These are phyloP conservation scores for Backusella macrospora DNA, from an alignment of 192 early-diverging fungal genomes.

Conservation along the genomic window DNA sequence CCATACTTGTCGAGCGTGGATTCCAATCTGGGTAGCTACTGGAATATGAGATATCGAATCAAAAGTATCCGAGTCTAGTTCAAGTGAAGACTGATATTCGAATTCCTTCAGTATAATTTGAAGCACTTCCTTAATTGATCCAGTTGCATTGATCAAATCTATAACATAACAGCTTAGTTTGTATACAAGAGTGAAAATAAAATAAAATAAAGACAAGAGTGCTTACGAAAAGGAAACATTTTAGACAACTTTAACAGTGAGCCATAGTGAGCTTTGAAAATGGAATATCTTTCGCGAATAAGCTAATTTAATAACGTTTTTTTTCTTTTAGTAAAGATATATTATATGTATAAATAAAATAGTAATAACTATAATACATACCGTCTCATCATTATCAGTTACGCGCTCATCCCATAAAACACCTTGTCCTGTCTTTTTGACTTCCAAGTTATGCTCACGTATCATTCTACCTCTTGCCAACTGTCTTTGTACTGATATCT, in stretches of 20 bases:
- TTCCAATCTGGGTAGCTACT: conserved; percentile 59
- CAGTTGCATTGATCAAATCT: conserved; percentile 63
- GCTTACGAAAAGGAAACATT: conserved; percentile 64
- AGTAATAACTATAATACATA: conserved; percentile 26
- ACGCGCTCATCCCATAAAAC: conserved; percentile 58
- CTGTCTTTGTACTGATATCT: conserved; percentile 57
- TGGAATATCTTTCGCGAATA: conserved; percentile 57
- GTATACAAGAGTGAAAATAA: neutral
- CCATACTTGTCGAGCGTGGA: conserved; percentile 50
- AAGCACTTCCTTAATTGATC: conserved; percentile 60
- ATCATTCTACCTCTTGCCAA: conserved; percentile 50
- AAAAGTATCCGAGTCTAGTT: conserved; percentile 48
- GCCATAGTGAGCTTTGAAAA: conserved; percentile 62
- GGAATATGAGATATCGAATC: conserved; percentile 62
- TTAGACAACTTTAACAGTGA: conserved; percentile 55
- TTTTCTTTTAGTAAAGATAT: neutral
- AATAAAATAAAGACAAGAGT: neutral
- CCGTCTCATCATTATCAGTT: conserved; percentile 57
- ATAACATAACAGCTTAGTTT: neutral
- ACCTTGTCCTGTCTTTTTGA: conserved; percentile 53
- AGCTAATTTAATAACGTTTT: conserved; percentile 28
- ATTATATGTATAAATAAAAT: neutral
- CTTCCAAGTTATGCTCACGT: conserved; percentile 53
- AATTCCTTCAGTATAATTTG: conserved; percentile 61
- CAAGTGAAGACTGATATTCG: conserved; percentile 59